A percentile compares a stretch with the other conserved stretches of the same genome.
Evolutionary conservation across 805 yeast genomes (phyloP).

Genomic region (Clavispora phyllophila): DNA sequence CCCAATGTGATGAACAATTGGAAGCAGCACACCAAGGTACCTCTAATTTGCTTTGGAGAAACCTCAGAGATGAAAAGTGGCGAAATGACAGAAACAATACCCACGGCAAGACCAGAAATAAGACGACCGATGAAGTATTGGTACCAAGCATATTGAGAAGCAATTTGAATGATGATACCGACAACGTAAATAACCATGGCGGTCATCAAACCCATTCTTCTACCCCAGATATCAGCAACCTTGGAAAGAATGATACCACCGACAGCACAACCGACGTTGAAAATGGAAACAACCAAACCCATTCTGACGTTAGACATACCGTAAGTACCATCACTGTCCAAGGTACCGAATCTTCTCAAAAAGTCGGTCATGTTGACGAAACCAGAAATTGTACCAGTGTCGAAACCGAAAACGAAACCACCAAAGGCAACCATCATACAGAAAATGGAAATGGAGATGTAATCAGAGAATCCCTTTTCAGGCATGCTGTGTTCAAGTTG

Average conservation of each 20-base stretch:
- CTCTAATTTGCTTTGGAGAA: conserved; percentile 67
- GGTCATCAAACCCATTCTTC: conserved; percentile 51
- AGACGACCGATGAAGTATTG: conserved; percentile 58
- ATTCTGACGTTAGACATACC: conserved; percentile 42
- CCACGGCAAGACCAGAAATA: conserved; percentile 67
- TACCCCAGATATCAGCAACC: conserved; percentile 54
- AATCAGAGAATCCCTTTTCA: conserved; percentile 12
- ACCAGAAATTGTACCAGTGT: conserved; percentile 74
- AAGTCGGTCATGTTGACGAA: conserved; percentile 62
- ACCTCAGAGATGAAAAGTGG: conserved; percentile 66
- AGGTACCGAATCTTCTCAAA: conserved; percentile 47
- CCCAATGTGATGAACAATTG: conserved; percentile 69
- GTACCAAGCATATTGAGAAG: conserved; percentile 52
- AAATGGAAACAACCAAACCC: conserved; percentile 51
- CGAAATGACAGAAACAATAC: conserved; percentile 63
- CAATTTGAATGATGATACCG: conserved; percentile 58
- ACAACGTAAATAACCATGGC: conserved; percentile 53
- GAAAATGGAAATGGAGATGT: conserved; percentile 28
- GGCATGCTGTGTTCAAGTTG: background rate
- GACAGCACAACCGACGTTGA: conserved; percentile 67
- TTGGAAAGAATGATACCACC: conserved; percentile 62
- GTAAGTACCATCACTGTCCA: conserved; percentile 33
- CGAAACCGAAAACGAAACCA: conserved; percentile 76
- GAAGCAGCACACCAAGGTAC: conserved; percentile 63
- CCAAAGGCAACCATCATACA: conserved; percentile 67